These are phyloP conservation scores for Zasmidium angulare DNA, from an alignment of 2,329 filamentous ascomycete species.

Conservation along the genomic window DNA sequence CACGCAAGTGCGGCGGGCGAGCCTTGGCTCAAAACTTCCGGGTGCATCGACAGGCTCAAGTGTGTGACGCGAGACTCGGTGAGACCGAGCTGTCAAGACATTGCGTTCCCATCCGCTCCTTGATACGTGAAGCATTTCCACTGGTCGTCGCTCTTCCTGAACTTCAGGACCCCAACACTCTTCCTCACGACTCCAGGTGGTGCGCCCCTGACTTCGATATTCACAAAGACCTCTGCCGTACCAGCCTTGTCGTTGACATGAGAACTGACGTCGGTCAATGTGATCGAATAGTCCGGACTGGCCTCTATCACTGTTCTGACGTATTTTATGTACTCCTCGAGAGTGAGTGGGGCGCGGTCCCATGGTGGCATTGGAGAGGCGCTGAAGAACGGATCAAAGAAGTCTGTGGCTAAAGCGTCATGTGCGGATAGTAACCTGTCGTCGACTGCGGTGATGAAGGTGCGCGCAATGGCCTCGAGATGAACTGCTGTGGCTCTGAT, in stretches of 20 bases:
- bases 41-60: no score
- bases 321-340: not conserved
- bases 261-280: not conserved
- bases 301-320: not conserved
- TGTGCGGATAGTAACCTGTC: not conserved
- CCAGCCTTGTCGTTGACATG: not conserved
- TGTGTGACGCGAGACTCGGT: no score
- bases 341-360: not conserved
- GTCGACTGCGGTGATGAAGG: not conserved
- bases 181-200: not conserved
- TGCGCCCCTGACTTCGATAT: not conserved
- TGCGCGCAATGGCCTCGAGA: not conserved
- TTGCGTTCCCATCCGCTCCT: not conserved
- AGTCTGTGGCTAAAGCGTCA: not conserved
- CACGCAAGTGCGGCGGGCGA: no score
- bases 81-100: not conserved
- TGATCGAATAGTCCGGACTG: not conserved
- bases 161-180: conserved; percentile 2
- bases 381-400: not conserved
- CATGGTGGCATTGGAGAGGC: not conserved
- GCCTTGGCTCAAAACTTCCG: no score
- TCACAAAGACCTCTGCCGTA: conserved; percentile 1
- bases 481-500: not conserved
- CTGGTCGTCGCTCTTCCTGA: not conserved
- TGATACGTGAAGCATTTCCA: conserved; percentile 1